Evolutionary conservation across 352 stramenopile species (phyloP), one percentile per base, ranked within the genome.

Genomic region (Globisporangium alternatum): DNA sequence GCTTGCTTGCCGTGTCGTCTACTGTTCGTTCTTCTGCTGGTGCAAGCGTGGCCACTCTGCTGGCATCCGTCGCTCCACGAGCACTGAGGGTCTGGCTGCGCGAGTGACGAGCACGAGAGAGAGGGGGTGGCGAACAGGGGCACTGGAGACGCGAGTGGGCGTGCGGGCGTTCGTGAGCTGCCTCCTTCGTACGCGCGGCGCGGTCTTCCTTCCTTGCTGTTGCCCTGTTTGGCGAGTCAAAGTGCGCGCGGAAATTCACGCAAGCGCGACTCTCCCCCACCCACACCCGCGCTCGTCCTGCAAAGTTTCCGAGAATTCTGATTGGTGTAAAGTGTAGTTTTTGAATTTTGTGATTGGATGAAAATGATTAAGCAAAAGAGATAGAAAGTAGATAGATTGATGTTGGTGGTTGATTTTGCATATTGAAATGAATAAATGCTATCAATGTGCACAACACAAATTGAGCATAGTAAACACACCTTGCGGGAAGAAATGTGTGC

Each of bases 251-350:
- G 41, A 55, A 62, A 62, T 65, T 48, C 41, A 25, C 39, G 7
- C 51, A 48, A 22, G 33, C 59, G 47, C 59, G 59, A 65, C 45
- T 65, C 49, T 56, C 59, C 59, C 49, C 37, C 51, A 44, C 7
- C 19, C 19, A 15, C n/a, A 43, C 15, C 8, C 25, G 25, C 12
- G 5, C 15, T 37, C 25, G 28, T 25, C 31, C 19, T 57, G 52
- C 30, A 44, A 12, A 9, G 39, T 31, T 51, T 49, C n/a, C 7
- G 45, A 25, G 48, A 6, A 0, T 5, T 47, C 3, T 41, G 60
- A 78, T 81, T 75, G 67, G 75, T 35, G 44, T 47, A 81, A 70
- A 77, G 28, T n/a, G 9, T 2, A 5, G 5, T 22, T 13, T 22
- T 0, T 22, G 22, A 17, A 5, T 5, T n/a, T 54, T 65, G 57